These are phyloP conservation scores for Begonia loranthoides DNA, from an alignment of 306 rosid genomes.

Conservation along the genomic window DNA sequence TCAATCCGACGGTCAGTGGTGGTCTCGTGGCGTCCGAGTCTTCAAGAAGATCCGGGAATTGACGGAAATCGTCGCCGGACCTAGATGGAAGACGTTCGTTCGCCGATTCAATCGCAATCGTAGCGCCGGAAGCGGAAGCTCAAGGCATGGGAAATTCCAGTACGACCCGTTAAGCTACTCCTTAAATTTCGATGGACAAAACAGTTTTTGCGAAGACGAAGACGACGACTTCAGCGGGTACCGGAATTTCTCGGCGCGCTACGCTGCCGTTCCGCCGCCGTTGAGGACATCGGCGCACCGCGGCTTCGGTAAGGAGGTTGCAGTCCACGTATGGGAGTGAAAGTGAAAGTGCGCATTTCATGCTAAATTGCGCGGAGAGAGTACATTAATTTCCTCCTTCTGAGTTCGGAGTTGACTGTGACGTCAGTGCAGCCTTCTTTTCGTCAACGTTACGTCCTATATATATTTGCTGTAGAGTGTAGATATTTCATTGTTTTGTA, in stretches of 20 bases:
- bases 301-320: constrained; percentile 10
- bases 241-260: constrained; percentile 68
- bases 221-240: constrained; percentile 21
- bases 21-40: constrained; percentile 45
- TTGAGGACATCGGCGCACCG: constrained; percentile 10
- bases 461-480: no score
- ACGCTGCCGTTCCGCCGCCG: constrained; percentile 27
- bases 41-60: constrained; percentile 64
- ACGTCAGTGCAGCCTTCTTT: constrained; percentile 20
- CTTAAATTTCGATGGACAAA: constrained; percentile 63
- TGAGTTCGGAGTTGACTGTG: constrained; percentile 28
- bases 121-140: constrained; percentile 13
- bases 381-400: constrained; percentile 16
- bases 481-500: no score
- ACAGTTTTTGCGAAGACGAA: constrained; percentile 20
- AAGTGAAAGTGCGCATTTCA: constrained; percentile 16
- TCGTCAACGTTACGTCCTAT: no score
- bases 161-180: constrained; percentile 85
- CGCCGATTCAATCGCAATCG: constrained; percentile 52
- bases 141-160: constrained; percentile 46
- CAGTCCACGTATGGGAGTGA: constrained; percentile 22
- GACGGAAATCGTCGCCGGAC: constrained; percentile 96
- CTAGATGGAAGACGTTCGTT: constrained; percentile 87
- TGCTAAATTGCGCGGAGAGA: constrained; percentile 9
- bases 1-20: constrained; percentile 37